These are phyloP conservation scores for Allium fistulosum DNA, from an alignment of 106 monocot genomes.

Conservation along the genomic window DNA sequence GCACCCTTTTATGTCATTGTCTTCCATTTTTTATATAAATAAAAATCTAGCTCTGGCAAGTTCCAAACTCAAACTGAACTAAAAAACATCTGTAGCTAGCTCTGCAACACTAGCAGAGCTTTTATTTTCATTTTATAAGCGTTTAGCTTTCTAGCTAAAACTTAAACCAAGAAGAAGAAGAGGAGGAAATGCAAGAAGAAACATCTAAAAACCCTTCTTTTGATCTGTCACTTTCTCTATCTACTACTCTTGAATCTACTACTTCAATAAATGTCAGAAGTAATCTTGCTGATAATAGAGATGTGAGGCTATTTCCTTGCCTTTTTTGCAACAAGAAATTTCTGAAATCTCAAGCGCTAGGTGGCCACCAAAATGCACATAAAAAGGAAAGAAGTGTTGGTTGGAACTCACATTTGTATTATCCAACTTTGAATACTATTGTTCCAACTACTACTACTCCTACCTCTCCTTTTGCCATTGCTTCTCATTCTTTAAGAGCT, in stretches of 20 bases:
- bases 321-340: conserved; percentile 92
- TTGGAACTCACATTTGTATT: conserved; percentile 17
- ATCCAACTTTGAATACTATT: neutral
- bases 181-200: neutral
- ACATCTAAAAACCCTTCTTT: neutral
- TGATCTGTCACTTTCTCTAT: neutral
- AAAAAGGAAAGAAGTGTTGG: conserved; percentile 63
- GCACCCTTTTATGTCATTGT: neutral
- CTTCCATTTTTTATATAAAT: neutral
- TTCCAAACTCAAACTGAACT: neutral
- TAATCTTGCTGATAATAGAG: neutral
- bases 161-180: neutral
- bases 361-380: conserved; percentile 84
- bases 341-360: conserved; percentile 77
- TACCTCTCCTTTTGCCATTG: conserved; percentile 21
- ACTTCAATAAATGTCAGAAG: neutral
- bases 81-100: neutral
- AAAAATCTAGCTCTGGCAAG: neutral
- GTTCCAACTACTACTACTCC: neutral
- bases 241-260: neutral
- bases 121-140: too few relatives aligned
- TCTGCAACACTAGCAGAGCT: too few relatives aligned
- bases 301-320: conserved; percentile 48
- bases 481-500: conserved; percentile 29
- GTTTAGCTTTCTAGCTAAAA: neutral